phyloP scores from a whole-genome alignment of 768 basidiomycete genomes.

The Chalciporus chontae region DNA sequence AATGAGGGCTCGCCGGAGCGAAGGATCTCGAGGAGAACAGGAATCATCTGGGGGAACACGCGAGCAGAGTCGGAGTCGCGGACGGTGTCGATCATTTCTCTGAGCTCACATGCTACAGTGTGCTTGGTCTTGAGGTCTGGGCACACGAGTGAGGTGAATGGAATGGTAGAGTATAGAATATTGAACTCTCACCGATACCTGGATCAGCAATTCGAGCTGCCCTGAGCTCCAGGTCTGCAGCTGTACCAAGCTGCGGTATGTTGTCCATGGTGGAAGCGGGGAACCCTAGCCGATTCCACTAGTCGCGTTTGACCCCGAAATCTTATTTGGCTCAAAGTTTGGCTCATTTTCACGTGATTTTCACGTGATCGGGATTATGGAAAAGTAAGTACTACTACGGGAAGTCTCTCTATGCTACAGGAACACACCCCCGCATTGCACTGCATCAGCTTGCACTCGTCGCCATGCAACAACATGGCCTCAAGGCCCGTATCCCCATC shows the following conservation, averaged over 20 bases:
- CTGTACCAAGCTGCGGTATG: constrained; percentile 41
- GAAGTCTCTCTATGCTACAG: too few relatives aligned
- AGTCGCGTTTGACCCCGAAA: constrained; percentile 25
- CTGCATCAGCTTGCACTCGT: too few relatives aligned
- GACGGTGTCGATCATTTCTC: constrained; percentile 77
- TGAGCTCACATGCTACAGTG: constrained; percentile 69
- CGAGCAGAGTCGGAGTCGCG: constrained; percentile 70
- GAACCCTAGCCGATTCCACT: background rate
- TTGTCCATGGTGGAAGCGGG: constrained; percentile 37
- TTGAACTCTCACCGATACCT: constrained; percentile 50
- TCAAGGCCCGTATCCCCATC: too few relatives aligned
- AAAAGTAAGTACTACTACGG: too few relatives aligned
- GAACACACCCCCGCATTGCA: too few relatives aligned
- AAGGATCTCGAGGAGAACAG: constrained; percentile 68
- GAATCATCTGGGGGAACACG: constrained; percentile 69
- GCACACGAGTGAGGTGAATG: background rate
- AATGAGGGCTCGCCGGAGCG: constrained; percentile 65
- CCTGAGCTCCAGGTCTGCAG: constrained; percentile 64
- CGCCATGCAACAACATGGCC: too few relatives aligned
- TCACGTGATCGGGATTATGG: constrained; percentile 24
- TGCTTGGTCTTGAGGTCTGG: constrained; percentile 73
- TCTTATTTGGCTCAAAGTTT: constrained; percentile 31
- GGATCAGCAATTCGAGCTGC: constrained; percentile 75
- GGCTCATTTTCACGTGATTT: constrained; percentile 28
- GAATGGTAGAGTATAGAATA: background rate